phyloP scores from a whole-genome alignment of 176 grass and related monocot species.

The sorghum (Sorghum bicolor) region Sorghum_bicolor_NCBIv3 NC_012872.2:73480001-73480500 shows the following conservation, averaged over 20 bases:
- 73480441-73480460: slow-evolving; percentile 83
- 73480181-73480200: background rate
- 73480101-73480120: slow-evolving; percentile 88
- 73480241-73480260: background rate
- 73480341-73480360: slow-evolving; percentile 91
- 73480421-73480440: slow-evolving; percentile 1
- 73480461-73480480: slow-evolving; percentile 76
- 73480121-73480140: slow-evolving; percentile 87
- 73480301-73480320: slow-evolving; percentile 89
- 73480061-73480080: background rate
- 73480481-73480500: slow-evolving; percentile 87
- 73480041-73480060: background rate
- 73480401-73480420: background rate
- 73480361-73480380: background rate
- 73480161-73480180: slow-evolving; percentile 46
- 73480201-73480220: background rate
- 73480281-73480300: slow-evolving; percentile 87
- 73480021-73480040: background rate
- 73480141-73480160: slow-evolving; percentile 88
- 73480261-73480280: background rate
- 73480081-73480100: slow-evolving; percentile 42
- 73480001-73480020: slow-evolving; percentile 92
- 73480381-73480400: background rate
- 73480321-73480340: slow-evolving; percentile 98
- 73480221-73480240: background rate